These are phyloP conservation scores for Trametes cinnabarina DNA, from an alignment of 768 basidiomycete species.

Conservation along the genomic window DNA sequence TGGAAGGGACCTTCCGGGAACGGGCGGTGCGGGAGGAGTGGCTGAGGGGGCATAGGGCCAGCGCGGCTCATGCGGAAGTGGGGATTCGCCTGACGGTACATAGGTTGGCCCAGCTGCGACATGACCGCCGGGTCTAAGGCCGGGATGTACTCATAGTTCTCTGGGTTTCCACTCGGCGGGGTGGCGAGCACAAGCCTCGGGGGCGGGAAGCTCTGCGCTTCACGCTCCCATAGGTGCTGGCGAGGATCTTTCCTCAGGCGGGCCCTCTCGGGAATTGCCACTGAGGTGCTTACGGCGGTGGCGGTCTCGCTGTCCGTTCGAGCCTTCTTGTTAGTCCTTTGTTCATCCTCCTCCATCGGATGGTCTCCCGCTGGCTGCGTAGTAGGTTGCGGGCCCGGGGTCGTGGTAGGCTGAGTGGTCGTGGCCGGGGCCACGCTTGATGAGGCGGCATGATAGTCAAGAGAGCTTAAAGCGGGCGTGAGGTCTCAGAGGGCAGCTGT, in stretches of 20 bases:
- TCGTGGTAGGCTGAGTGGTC: too few species aligned
- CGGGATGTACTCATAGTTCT: not conserved
- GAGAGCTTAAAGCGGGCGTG: too few species aligned
- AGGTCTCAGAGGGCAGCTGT: too few species aligned
- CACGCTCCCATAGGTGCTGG: not conserved
- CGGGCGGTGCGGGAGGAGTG: not conserved
- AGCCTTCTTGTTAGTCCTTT: not conserved
- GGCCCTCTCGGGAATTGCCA: not conserved
- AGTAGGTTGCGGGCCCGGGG: too few species aligned
- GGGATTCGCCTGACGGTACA: not conserved
- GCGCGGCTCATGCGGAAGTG: not conserved
- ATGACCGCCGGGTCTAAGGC: not conserved
- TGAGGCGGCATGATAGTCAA: too few species aligned
- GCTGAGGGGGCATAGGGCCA: not conserved
- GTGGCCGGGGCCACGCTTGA: too few species aligned
- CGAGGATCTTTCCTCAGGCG: not conserved
- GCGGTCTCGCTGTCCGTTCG: not conserved
- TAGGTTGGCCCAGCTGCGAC: not conserved
- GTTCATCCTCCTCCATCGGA: too few species aligned
- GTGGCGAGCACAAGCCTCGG: too few species aligned
- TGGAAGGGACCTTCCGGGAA: not conserved
- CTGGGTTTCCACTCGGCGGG: not conserved
- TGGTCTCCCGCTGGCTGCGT: too few species aligned
- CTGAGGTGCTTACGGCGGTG: not conserved
- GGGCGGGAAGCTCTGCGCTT: not conserved